Evolutionary conservation across 1,284 basidiomycete genomes (phyloP).

Genomic region (Fomitopsis pinicola): DNA sequence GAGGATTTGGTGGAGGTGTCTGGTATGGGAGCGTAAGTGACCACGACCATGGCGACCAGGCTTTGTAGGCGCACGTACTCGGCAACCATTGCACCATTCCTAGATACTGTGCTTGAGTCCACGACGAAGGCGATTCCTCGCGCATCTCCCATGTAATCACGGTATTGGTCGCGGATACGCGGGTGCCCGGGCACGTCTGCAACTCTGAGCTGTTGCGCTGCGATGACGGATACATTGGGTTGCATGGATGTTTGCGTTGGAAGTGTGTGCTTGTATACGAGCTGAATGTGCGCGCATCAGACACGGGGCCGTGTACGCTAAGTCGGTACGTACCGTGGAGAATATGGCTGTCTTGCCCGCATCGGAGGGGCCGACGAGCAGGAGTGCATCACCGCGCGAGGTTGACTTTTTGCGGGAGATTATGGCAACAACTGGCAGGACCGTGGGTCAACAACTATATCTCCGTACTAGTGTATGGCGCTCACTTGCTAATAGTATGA

Average conservation of each 20-base stretch:
- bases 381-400: constrained; percentile 49
- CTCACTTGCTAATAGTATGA: constrained; percentile 23
- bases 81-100: constrained; percentile 67
- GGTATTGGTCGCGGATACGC: constrained; percentile 67
- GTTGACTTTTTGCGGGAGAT: constrained; percentile 40
- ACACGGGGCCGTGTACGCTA: constrained; percentile 21
- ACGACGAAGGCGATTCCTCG: constrained; percentile 71
- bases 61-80: constrained; percentile 48
- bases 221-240: constrained; percentile 50
- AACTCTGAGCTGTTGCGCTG: constrained; percentile 39
- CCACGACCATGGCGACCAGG: background rate
- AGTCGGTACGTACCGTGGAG: constrained; percentile 39
- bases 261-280: constrained; percentile 58
- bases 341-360: constrained; percentile 74
- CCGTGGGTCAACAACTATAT: background rate
- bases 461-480: constrained; percentile 6
- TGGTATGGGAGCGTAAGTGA: constrained; percentile 23
- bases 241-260: constrained; percentile 74
- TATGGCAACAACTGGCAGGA: constrained; percentile 29
- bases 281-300: constrained; percentile 33
- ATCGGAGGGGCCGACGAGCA: constrained; percentile 68
- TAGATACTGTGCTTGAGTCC: constrained; percentile 68
- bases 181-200: constrained; percentile 79
- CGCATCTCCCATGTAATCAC: constrained; percentile 54
- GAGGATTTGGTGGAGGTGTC: constrained; percentile 68